phyloP scores from a whole-genome alignment of 2,329 filamentous ascomycete species.

The Calcarisporium arbuscula region DNA sequence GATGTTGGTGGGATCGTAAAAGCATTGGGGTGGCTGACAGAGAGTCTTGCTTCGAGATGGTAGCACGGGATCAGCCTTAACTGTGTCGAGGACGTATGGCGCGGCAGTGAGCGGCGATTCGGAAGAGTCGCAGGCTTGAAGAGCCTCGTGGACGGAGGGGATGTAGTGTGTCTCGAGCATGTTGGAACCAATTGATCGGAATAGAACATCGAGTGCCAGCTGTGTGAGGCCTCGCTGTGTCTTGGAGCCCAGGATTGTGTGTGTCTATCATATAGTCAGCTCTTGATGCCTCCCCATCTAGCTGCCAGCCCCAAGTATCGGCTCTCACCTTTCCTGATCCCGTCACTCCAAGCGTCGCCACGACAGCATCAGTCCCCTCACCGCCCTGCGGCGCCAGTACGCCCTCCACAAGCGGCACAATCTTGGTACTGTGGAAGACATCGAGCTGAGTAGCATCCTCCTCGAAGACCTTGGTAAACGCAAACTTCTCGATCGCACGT shows the following conservation, averaged over 20 bases:
- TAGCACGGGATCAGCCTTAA: slow-evolving; percentile 60
- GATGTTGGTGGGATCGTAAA: slow-evolving; percentile 47
- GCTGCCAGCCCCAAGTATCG: not conserved
- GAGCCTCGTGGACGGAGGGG: slow-evolving; percentile 61
- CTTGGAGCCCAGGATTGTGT: slow-evolving; percentile 88
- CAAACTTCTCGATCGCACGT: slow-evolving; percentile 86
- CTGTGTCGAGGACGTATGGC: slow-evolving; percentile 68
- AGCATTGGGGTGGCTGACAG: slow-evolving; percentile 64
- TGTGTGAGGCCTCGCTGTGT: slow-evolving; percentile 86
- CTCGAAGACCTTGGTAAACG: slow-evolving; percentile 89
- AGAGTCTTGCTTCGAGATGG: slow-evolving; percentile 54
- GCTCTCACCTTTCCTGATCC: slow-evolving; percentile 82
- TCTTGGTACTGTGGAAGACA: slow-evolving; percentile 73
- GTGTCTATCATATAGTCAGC: slow-evolving; percentile 54
- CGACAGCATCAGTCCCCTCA: slow-evolving; percentile 78
- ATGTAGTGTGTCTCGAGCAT: slow-evolving; percentile 57
- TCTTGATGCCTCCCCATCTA: not conserved
- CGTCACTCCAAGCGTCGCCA: slow-evolving; percentile 89
- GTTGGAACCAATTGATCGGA: slow-evolving; percentile 68
- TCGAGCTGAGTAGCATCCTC: slow-evolving; percentile 80
- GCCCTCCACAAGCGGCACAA: slow-evolving; percentile 70
- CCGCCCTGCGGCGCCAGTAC: slow-evolving; percentile 67
- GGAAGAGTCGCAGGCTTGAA: slow-evolving; percentile 70
- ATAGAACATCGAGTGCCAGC: slow-evolving; percentile 83
- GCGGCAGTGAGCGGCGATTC: slow-evolving; percentile 74